Percentiles rank a stretch among this genome's conserved stretches.
These are phyloP conservation scores for Harringtonia lauricola DNA, from an alignment of 2,329 filamentous ascomycete species.

Conservation along the genomic window DNA sequence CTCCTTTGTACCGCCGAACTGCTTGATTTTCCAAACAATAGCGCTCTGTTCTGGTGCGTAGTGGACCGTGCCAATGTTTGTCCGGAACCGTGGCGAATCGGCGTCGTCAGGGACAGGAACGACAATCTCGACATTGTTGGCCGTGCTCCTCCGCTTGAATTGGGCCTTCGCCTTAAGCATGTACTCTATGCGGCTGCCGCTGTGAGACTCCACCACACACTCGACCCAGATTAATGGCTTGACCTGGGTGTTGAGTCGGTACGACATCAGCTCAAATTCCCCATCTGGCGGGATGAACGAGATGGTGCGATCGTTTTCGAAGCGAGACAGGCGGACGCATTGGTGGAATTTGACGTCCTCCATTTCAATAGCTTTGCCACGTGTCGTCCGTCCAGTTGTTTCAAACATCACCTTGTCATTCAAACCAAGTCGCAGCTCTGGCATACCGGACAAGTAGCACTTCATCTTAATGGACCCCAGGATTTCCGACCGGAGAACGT, in stretches of 20 bases:
- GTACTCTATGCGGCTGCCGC: conserved; percentile 91
- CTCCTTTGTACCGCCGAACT: conserved; percentile 96
- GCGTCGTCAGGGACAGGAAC: conserved; percentile 97
- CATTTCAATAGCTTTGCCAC: conserved; percentile 98
- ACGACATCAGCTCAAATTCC: conserved; percentile 99
- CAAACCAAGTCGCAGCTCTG: conserved; percentile 81
- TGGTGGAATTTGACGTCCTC: conserved; percentile 99
- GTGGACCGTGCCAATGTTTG: conserved; percentile 93
- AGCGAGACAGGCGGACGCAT: conserved; percentile 87
- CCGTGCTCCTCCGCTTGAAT: conserved; percentile 94
- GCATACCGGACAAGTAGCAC: conserved; percentile 97
- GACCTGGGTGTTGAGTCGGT: conserved; percentile 95
- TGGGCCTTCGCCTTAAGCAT: conserved; percentile 98
- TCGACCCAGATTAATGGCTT: conserved; percentile 99
- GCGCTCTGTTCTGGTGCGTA: conserved; percentile 96
- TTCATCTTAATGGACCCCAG: conserved; percentile 99
- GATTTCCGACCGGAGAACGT: conserved; percentile 92
- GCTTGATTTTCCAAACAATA: conserved; percentile 99
- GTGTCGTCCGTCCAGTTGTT: conserved; percentile 83
- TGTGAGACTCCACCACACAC: conserved; percentile 93
- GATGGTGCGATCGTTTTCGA: conserved; percentile 97
- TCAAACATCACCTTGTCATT: conserved; percentile 99
- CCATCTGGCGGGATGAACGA: conserved; percentile 97
- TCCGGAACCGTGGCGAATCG: conserved; percentile 89
- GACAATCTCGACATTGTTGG: conserved; percentile 97